Evolutionary conservation across 2,329 filamentous ascomycete species (phyloP).

Genomic region (Aspergillus fumigatiaffinis): DNA sequence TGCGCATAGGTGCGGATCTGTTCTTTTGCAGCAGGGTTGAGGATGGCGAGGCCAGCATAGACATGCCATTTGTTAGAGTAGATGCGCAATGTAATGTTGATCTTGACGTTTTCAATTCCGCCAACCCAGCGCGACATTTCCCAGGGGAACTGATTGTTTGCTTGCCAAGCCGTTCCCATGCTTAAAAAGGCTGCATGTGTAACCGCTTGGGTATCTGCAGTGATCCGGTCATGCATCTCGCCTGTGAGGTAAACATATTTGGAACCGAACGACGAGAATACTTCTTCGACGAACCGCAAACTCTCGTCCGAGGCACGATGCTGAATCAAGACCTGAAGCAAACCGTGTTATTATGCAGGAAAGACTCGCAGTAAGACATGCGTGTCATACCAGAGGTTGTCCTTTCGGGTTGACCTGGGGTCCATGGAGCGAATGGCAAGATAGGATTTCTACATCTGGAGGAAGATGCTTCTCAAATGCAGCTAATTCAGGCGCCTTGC

Average conservation of each 20-base stretch:
- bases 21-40: conserved; percentile 86
- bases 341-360: conserved; percentile 11
- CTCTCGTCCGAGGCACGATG: conserved; percentile 78
- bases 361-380: conserved; percentile 11
- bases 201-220: conserved; percentile 95
- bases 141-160: conserved; percentile 94
- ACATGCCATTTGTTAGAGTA: conserved; percentile 99
- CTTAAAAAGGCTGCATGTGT: conserved; percentile 95
- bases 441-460: conserved; percentile 84
- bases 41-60: conserved; percentile 92
- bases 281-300: conserved; percentile 72
- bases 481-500: conserved; percentile 92
- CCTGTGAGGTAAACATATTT: conserved; percentile 86
- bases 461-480: conserved; percentile 90
- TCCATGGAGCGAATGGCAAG: conserved; percentile 93
- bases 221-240: conserved; percentile 89
- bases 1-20: conserved; percentile 94
- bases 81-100: conserved; percentile 95
- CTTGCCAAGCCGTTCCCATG: conserved; percentile 98
- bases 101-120: conserved; percentile 98
- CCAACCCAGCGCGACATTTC: conserved; percentile 92
- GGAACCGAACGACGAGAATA: conserved; percentile 78
- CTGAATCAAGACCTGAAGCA: conserved; percentile 69
- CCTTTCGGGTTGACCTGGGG: conserved; percentile 82
- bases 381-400: conserved; percentile 70